A percentile compares a stretch with the other conserved stretches of the same genome.
phyloP scores from a whole-genome alignment of 768 basidiomycete genomes.

The Lepiota venenata region DNA sequence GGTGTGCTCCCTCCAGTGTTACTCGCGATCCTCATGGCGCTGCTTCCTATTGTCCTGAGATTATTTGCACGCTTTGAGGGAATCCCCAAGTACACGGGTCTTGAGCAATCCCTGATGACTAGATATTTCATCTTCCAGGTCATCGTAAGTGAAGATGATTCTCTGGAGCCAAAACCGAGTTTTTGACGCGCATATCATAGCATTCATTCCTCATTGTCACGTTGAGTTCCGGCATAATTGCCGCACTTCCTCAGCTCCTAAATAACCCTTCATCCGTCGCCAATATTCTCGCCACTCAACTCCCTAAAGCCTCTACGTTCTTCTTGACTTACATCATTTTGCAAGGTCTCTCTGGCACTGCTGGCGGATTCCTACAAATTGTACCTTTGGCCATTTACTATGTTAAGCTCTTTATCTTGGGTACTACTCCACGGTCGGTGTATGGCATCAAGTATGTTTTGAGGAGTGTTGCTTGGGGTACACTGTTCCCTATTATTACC shows the following conservation, averaged over 20 bases:
- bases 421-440: conserved; percentile 84
- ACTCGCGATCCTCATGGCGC: conserved; percentile 88
- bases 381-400: conserved; percentile 82
- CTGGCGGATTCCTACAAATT: conserved; percentile 77
- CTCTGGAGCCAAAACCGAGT: neutral
- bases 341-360: conserved; percentile 78
- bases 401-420: conserved; percentile 83
- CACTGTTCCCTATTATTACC: conserved; percentile 63
- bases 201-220: conserved; percentile 94
- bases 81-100: conserved; percentile 75
- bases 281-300: conserved; percentile 64
- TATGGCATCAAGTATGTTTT: conserved; percentile 80
- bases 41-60: conserved; percentile 78
- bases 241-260: conserved; percentile 59
- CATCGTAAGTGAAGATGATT: conserved; percentile 53
- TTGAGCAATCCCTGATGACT: conserved; percentile 91
- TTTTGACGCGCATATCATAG: conserved; percentile 33
- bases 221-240: conserved; percentile 77
- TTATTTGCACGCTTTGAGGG: conserved; percentile 85
- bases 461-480: conserved; percentile 74
- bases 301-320: conserved; percentile 86
- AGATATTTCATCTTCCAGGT: conserved; percentile 93
- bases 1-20: conserved; percentile 88
- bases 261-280: conserved; percentile 71
- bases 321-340: conserved; percentile 86